These are phyloP conservation scores for Musa schizocarpa DNA, from an alignment of 176 grass and related monocot species.

Conservation along the genomic window DNA sequence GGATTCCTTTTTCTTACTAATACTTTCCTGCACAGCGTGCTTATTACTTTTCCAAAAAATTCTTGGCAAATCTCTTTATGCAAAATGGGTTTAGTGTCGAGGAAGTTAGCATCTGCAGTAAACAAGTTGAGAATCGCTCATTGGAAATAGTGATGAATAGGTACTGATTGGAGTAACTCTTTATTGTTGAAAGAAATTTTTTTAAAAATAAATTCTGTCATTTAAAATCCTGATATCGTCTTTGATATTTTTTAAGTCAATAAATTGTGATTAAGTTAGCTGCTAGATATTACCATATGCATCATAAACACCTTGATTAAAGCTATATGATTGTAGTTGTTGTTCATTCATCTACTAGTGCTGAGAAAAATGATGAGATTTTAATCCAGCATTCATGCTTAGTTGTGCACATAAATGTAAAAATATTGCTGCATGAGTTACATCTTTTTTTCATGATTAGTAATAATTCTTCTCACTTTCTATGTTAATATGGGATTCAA, in stretches of 20 bases:
- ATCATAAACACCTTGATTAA: neutral
- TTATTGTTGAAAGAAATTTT: neutral
- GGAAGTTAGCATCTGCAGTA: slow-evolving; percentile 68
- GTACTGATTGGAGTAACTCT: slow-evolving; percentile 23
- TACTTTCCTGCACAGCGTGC: slow-evolving; percentile 49
- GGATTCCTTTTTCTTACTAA: slow-evolving; percentile 5
- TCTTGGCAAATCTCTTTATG: slow-evolving; percentile 52
- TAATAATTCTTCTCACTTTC: no score
- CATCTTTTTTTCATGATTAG: neutral
- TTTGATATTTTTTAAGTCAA: neutral
- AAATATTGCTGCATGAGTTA: neutral
- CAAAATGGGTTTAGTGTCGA: slow-evolving; percentile 59
- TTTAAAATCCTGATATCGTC: neutral
- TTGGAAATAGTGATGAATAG: slow-evolving; percentile 91
- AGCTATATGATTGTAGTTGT: neutral
- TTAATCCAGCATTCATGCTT: neutral
- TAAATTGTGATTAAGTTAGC: neutral
- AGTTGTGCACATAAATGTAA: neutral
- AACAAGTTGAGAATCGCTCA: slow-evolving; percentile 87
- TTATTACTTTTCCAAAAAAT: slow-evolving; percentile 78
- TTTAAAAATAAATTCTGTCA: neutral
- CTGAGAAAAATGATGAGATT: neutral
- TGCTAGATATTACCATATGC: neutral
- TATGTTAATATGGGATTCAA: no score
- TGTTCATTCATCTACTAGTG: neutral